Conservation (phyloP, 345 rosid species). For the Salix viminalis region DNA sequence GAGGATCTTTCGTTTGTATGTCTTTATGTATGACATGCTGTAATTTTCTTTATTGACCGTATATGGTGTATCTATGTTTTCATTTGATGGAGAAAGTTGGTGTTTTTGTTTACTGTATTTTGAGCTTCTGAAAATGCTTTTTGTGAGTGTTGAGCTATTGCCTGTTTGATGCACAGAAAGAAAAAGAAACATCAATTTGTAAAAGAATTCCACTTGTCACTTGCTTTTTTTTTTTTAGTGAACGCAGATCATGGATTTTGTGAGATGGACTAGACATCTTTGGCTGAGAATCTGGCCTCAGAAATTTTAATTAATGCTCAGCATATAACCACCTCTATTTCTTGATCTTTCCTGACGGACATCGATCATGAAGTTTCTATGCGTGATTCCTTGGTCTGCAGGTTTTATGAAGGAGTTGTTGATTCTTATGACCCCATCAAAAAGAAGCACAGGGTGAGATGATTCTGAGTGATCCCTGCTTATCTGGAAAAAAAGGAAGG, state of each 20-base stretch:
- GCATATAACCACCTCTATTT: neutral
- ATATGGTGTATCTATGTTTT: neutral
- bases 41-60: neutral
- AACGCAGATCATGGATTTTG: neutral
- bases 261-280: neutral
- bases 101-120: neutral
- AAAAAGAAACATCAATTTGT: neutral
- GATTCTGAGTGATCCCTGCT: constrained; percentile 7
- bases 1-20: neutral
- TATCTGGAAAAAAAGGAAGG: neutral
- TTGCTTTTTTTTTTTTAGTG: constrained; percentile 8
- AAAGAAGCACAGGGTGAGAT: constrained; percentile 60
- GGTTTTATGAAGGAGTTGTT: constrained; percentile 65
- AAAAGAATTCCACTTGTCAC: neutral
- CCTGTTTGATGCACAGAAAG: neutral
- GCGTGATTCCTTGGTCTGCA: constrained; percentile 19
- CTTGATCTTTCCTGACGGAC: neutral
- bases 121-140: neutral
- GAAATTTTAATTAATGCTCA: neutral
- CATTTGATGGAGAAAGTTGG: neutral
- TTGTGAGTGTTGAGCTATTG: neutral
- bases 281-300: neutral
- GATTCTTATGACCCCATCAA: constrained; percentile 38
- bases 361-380: neutral
- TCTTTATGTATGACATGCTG: neutral